These are phyloP conservation scores for Pseudomonodictys pantanalensis DNA, from an alignment of 495 filamentous ascomycete species.

Conservation along the genomic window DNA sequence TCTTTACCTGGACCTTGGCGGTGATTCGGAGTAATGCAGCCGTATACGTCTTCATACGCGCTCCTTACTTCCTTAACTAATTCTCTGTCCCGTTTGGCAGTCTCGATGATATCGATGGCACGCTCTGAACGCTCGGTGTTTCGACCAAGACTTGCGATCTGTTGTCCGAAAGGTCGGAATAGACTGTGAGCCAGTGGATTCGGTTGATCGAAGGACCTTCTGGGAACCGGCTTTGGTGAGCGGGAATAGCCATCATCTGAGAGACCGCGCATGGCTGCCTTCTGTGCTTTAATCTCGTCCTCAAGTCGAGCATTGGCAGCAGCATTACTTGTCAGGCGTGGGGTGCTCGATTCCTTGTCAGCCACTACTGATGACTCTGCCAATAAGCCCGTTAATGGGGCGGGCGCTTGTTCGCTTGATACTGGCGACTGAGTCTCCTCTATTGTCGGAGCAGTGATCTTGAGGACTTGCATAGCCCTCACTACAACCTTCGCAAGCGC, in stretches of 20 bases:
- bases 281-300: constrained; percentile 13
- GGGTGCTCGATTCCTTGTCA: neutral
- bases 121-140: neutral
- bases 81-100: neutral
- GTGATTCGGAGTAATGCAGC: constrained; percentile 19
- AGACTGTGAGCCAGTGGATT: constrained; percentile 19
- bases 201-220: neutral
- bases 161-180: constrained; percentile 17
- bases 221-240: neutral
- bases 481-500: constrained; percentile 9
- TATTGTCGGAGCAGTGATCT: neutral
- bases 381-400: neutral
- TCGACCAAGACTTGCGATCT: constrained; percentile 11
- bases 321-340: neutral
- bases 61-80: constrained; percentile 11
- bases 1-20: neutral
- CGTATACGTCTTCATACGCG: constrained; percentile 20
- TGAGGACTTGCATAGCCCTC: neutral
- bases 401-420: neutral
- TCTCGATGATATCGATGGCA: neutral
- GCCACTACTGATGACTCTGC: neutral
- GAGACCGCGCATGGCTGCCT: constrained; percentile 21
- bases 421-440: neutral
- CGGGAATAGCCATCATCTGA: constrained; percentile 22
- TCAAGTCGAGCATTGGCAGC: constrained; percentile 5